Evolutionary conservation across 257 asterid species (phyloP), one percentile per base, ranked within the genome.

Genomic region (Gynochthodes officinalis): DNA sequence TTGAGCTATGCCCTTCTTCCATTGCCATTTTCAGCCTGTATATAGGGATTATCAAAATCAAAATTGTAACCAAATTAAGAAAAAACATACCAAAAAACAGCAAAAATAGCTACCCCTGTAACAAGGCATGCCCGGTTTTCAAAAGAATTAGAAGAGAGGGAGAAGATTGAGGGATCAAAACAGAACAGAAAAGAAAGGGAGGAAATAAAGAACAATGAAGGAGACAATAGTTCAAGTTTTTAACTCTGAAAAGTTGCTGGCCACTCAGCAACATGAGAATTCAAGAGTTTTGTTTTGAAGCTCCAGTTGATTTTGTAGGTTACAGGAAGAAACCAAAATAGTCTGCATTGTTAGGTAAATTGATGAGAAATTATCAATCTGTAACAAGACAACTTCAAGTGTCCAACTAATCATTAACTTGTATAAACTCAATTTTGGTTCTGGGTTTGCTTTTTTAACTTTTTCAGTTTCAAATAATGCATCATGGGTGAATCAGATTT

Each of bases 241-340:
- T 42, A 55, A 40, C 30, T 32, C 12, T 23, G 35, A 27, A 75
- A 58, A n/a, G 48, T 50, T 13, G 40, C 59, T 8, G 62, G 23
- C 9, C 7, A 15, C 50, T 50, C 67, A 67, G 53, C 68, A 67
- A 32, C 59, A 64, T 33, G 33, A 57, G 74, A 32, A 37, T 27
- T 43, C 37, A 52, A 55, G 16, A 44, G 43, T 50, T 49, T 44
- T 57, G 3, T 32, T 58, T 50, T 18, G 25, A 33, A 75, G 64
- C 64, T 37, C 46, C 70, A 53, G n/a, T 9, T 13, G 4, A 4
- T 33, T 3, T 33, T 23, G 46, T 4, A 9, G 21, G 37, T 32
- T 50, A 50, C 16, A 46, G 27, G 30, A 27, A 19, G 27, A 30
- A 44, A 67, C 28, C 15, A 13, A n/a, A 13, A 39, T 27, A n/a